These are phyloP conservation scores for Trifolium pratense DNA, from an alignment of 306 rosid species.

Conservation along the genomic window DNA sequence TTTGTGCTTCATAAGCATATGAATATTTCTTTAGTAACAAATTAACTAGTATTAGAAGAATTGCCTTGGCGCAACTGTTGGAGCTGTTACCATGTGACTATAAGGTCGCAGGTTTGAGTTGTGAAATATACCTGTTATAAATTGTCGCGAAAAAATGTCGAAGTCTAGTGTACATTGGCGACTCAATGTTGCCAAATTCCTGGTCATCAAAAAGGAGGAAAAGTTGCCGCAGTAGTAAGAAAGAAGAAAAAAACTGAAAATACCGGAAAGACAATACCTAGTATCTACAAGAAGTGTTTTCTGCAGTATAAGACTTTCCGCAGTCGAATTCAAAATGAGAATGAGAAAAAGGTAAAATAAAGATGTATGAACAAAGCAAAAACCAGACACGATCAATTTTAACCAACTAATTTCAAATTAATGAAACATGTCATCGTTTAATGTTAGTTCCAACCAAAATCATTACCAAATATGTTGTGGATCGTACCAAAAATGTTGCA, in stretches of 20 bases:
- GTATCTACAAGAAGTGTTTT: slow-evolving; percentile 15
- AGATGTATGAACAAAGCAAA: slow-evolving; percentile 13
- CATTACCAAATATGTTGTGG: slow-evolving; percentile 84
- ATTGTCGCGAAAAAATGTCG: slow-evolving; percentile 70
- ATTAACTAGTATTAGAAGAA: not conserved
- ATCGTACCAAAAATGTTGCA: slow-evolving; percentile 85
- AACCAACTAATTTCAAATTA: slow-evolving; percentile 29
- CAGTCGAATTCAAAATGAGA: slow-evolving; percentile 16
- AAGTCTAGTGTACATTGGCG: slow-evolving; percentile 86
- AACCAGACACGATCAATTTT: slow-evolving; percentile 4
- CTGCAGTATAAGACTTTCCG: slow-evolving; percentile 1
- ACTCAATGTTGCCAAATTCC: slow-evolving; percentile 92
- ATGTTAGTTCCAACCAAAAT: slow-evolving; percentile 34
- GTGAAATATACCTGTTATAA: slow-evolving; percentile 64
- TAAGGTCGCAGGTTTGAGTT: no score
- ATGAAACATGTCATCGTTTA: not conserved
- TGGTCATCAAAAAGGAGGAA: slow-evolving; percentile 46
- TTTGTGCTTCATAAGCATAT: slow-evolving; percentile 10
- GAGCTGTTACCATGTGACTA: not conserved
- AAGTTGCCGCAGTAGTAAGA: slow-evolving; percentile 1
- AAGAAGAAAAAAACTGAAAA: slow-evolving; percentile 30
- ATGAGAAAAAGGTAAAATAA: slow-evolving; percentile 6
- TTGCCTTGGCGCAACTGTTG: not conserved
- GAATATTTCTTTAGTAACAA: slow-evolving; percentile 4
- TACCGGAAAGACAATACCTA: slow-evolving; percentile 20